phyloP scores from a whole-genome alignment of 2,329 filamentous ascomycete species.

The Dothideomycetidae sp. region DNA sequence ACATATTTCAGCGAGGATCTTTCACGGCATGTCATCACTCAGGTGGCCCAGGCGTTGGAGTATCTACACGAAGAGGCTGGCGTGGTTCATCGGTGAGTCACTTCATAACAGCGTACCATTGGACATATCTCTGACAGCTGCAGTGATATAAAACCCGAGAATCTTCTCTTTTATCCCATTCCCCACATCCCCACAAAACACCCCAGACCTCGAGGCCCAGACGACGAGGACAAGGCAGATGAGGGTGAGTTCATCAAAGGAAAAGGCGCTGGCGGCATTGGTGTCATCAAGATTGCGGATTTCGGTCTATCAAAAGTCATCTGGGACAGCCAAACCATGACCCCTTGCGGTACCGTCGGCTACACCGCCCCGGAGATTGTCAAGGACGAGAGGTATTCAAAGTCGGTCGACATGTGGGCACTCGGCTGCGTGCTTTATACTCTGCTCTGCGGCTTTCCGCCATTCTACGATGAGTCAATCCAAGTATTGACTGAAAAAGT shows the following conservation, averaged over 20 bases:
- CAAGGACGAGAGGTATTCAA: slow-evolving; percentile 96
- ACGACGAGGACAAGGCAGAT: slow-evolving; percentile 93
- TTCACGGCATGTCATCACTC: slow-evolving; percentile 82
- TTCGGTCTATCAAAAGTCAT: slow-evolving; percentile 96
- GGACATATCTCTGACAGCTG: slow-evolving; percentile 23
- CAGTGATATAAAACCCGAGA: slow-evolving; percentile 97
- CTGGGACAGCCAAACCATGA: slow-evolving; percentile 98
- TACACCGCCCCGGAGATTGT: slow-evolving; percentile 98
- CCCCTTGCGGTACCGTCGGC: slow-evolving; percentile 94
- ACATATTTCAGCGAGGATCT: slow-evolving; percentile 98
- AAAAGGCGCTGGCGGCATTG: slow-evolving; percentile 76
- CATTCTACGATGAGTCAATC: slow-evolving; percentile 97
- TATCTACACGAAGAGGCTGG: slow-evolving; percentile 91
- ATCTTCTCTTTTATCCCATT: slow-evolving; percentile 81
- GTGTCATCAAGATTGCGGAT: slow-evolving; percentile 91
- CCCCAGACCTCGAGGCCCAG: slow-evolving; percentile 66
- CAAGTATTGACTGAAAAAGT: slow-evolving; percentile 96
- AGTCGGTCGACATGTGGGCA: slow-evolving; percentile 99
- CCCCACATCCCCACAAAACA: slow-evolving; percentile 66
- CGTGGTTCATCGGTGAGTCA: slow-evolving; percentile 81
- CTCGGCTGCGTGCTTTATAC: slow-evolving; percentile 95
- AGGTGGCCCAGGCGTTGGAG: slow-evolving; percentile 86
- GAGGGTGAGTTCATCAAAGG: slow-evolving; percentile 85
- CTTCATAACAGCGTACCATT: background rate
- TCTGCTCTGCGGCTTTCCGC: slow-evolving; percentile 89